Percentiles rank a stretch among this genome's conserved stretches.
Conservation (phyloP, 2,329 filamentous ascomycete genomes). For the Fusarium brevicatenulatum region DNA sequence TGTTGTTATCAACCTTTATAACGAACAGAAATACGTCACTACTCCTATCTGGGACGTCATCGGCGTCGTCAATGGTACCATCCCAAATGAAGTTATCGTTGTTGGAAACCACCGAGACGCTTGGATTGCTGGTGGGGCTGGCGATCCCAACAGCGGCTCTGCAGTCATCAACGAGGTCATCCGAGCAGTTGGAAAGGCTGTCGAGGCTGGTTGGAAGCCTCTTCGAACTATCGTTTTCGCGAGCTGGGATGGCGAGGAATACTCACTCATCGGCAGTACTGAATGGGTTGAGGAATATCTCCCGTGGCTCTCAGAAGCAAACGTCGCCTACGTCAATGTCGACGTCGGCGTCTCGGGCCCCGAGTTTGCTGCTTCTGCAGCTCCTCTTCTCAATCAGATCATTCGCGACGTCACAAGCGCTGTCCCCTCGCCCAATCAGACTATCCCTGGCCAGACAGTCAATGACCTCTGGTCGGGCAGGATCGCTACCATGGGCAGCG, state of each 20-base stretch:
- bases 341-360: conserved; percentile 78
- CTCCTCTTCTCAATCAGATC: conserved; percentile 79
- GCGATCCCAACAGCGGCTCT: conserved; percentile 84
- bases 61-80: conserved; percentile 88
- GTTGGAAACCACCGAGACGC: conserved; percentile 94
- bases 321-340: conserved; percentile 86
- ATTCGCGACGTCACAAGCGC: conserved; percentile 72
- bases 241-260: conserved; percentile 85
- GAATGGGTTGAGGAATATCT: conserved; percentile 94
- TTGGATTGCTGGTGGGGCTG: conserved; percentile 87
- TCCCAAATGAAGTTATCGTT: conserved; percentile 85
- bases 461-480: conserved; percentile 72
- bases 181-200: conserved; percentile 76
- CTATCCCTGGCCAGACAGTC: conserved; percentile 75
- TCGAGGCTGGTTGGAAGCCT: conserved; percentile 68
- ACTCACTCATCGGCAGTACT: conserved; percentile 85
- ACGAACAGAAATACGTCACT: conserved; percentile 83
- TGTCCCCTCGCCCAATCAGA: conserved; percentile 80
- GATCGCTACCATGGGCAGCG: conserved; percentile 75
- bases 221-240: conserved; percentile 91
- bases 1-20: conserved; percentile 77
- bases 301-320: conserved; percentile 78
- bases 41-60: conserved; percentile 93
- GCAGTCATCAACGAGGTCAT: conserved; percentile 83
- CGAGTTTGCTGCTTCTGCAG: conserved; percentile 71